Evolutionary conservation across 371 early-diverging fungal species (phyloP).

Genomic region (Choanephora cucurbitarum): DNA sequence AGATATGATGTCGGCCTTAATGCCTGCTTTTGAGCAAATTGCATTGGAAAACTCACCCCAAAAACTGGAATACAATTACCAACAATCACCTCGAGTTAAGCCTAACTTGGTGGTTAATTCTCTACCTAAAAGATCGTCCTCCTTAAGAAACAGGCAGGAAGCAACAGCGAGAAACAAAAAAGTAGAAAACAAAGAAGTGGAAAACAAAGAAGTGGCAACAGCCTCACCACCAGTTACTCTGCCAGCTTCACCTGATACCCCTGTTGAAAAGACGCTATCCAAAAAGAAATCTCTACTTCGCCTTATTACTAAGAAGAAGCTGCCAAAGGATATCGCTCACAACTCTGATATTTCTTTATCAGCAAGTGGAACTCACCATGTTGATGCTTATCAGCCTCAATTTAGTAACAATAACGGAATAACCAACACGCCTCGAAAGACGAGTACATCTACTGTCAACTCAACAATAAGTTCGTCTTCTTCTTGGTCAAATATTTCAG

Average conservation of each 20-base stretch:
- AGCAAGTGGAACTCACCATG: too few relatives aligned
- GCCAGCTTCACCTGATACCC: conserved; percentile 10
- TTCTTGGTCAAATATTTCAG: conserved; percentile 35
- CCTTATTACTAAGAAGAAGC: conserved; percentile 21
- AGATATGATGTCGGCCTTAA: conserved; percentile 22
- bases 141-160: conserved; percentile 24
- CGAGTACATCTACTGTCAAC: conserved; percentile 32
- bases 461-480: conserved; percentile 22
- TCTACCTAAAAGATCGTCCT: conserved; percentile 32
- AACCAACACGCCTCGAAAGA: conserved; percentile 18
- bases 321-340: conserved; percentile 7
- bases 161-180: too few relatives aligned
- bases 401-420: background rate
- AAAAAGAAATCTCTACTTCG: conserved; percentile 19
- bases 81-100: conserved; percentile 2
- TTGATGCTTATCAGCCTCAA: conserved; percentile 12
- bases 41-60: conserved; percentile 19
- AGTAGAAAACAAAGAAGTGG: too few relatives aligned
- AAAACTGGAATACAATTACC: background rate
- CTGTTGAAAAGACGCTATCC: background rate
- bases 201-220: background rate
- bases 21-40: conserved; percentile 32
- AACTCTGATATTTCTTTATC: background rate
- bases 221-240: conserved; percentile 11
- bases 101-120: conserved; percentile 28